These are phyloP conservation scores for Cercophora samala DNA, from an alignment of 495 filamentous ascomycete species.

Conservation along the genomic window DNA sequence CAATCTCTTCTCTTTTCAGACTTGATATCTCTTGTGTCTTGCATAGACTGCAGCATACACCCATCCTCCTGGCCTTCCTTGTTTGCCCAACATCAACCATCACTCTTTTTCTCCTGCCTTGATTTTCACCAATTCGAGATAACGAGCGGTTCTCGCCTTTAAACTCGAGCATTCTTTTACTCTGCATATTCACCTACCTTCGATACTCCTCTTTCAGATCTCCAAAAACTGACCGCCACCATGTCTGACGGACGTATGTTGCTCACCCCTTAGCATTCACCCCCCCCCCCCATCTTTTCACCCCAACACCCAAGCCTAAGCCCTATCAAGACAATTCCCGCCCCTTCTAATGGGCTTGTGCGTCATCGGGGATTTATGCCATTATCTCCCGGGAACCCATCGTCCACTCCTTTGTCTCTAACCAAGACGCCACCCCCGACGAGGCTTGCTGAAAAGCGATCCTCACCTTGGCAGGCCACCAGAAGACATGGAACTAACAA, in stretches of 20 bases:
- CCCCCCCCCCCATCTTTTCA: background rate
- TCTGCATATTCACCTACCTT: background rate
- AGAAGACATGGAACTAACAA: conserved; percentile 29
- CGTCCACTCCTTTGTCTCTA: background rate
- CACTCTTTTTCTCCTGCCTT: conserved; percentile 13
- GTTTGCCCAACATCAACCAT: conserved; percentile 1
- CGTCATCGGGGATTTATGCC: background rate
- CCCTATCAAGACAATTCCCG: background rate
- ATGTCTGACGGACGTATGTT: conserved; percentile 39
- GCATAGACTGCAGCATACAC: conserved; percentile 23
- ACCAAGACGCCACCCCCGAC: background rate
- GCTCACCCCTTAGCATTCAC: conserved; percentile 5
- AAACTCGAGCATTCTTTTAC: background rate
- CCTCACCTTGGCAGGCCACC: background rate
- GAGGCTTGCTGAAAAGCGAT: conserved; percentile 7
- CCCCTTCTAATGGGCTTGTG: background rate
- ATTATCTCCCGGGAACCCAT: background rate
- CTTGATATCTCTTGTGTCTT: conserved; percentile 21
- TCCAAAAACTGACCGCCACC: conserved; percentile 10
- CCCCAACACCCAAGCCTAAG: conserved; percentile 1
- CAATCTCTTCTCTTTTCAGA: conserved; percentile 34
- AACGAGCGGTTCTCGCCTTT: background rate
- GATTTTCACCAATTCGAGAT: background rate
- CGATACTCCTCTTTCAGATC: background rate
- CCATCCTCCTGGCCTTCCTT: conserved; percentile 9